phyloP scores from a whole-genome alignment of 139 green algal genomes.

The Nannochloris sp. region DNA sequence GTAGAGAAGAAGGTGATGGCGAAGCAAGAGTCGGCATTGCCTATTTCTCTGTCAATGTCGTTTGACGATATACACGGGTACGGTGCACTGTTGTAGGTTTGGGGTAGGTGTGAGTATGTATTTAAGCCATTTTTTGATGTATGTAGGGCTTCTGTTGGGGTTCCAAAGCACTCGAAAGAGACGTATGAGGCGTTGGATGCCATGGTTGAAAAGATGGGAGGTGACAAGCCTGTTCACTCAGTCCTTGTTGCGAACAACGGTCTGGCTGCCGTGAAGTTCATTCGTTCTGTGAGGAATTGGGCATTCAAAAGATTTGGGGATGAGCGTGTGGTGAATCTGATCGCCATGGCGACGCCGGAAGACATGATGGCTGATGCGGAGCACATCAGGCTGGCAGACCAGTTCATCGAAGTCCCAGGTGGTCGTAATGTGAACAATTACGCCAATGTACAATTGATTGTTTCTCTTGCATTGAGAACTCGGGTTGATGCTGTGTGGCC shows the following conservation, averaged over 20 bases:
- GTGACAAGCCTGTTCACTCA: slow-evolving; percentile 26
- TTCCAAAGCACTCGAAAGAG: slow-evolving; percentile 24
- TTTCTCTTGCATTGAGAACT: slow-evolving; percentile 63
- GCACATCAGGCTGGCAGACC: slow-evolving; percentile 92
- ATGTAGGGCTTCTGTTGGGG: slow-evolving; percentile 10
- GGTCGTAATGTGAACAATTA: slow-evolving; percentile 99
- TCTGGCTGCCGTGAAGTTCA: slow-evolving; percentile 95
- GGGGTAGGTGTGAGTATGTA: neutral
- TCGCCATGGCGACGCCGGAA: slow-evolving; percentile 93
- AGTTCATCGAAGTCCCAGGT: slow-evolving; percentile 95
- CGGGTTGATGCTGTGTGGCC: slow-evolving; percentile 95
- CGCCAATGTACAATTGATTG: slow-evolving; percentile 92
- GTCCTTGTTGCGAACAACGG: slow-evolving; percentile 42
- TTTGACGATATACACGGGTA: slow-evolving; percentile 1
- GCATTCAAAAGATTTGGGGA: slow-evolving; percentile 65
- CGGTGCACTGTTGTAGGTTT: neutral
- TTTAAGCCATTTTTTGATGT: neutral
- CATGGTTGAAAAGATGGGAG: slow-evolving; percentile 13
- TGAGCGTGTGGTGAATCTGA: slow-evolving; percentile 61
- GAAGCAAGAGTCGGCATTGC: neutral
- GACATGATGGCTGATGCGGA: slow-evolving; percentile 92
- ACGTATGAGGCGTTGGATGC: slow-evolving; percentile 13
- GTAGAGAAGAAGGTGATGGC: neutral
- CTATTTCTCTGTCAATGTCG: neutral
- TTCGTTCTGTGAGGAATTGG: slow-evolving; percentile 78